Evolutionary conservation across 2,329 filamentous ascomycete species (phyloP).

Genomic region (Chrysoporthe puriensis): DNA sequence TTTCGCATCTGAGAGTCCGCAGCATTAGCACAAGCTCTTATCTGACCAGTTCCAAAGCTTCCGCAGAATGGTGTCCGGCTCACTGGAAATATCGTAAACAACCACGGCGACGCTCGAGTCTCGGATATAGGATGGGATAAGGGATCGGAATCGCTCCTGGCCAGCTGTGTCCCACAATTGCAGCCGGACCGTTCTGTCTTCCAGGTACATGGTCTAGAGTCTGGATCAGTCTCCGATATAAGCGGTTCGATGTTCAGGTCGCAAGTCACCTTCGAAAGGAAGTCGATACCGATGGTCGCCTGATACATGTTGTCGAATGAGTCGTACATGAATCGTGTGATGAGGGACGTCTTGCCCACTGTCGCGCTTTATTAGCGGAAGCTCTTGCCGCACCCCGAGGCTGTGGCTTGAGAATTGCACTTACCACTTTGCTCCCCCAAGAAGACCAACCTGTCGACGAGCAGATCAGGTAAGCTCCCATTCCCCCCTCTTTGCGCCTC

Average conservation of each 20-base stretch:
- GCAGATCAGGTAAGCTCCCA: slow-evolving; percentile 23
- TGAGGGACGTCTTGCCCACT: slow-evolving; percentile 99
- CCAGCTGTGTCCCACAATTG: slow-evolving; percentile 99
- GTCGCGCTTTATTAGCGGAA: slow-evolving; percentile 26
- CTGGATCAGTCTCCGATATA: slow-evolving; percentile 9
- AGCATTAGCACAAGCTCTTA: slow-evolving; percentile 11
- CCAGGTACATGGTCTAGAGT: slow-evolving; percentile 93
- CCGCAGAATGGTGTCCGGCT: slow-evolving; percentile 31
- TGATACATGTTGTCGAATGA: slow-evolving; percentile 99
- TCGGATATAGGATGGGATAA: slow-evolving; percentile 98
- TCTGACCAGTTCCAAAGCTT: background rate
- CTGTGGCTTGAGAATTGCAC: slow-evolving; percentile 34
- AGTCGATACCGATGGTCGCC: slow-evolving; percentile 98
- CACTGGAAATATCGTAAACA: slow-evolving; percentile 96
- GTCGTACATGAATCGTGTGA: slow-evolving; percentile 99
- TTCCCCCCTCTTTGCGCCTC: background rate
- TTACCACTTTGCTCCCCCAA: slow-evolving; percentile 97
- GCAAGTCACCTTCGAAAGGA: slow-evolving; percentile 81
- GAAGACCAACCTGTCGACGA: slow-evolving; percentile 78
- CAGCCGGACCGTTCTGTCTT: slow-evolving; percentile 95
- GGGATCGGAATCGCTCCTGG: slow-evolving; percentile 93
- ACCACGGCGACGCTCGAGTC: slow-evolving; percentile 98
- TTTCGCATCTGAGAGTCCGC: slow-evolving; percentile 68
- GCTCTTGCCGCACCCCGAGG: background rate
- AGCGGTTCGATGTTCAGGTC: slow-evolving; percentile 33